Evolutionary conservation across 164 flowering plant genomes (phyloP).

Genomic region (Vitis vinifera): DNA sequence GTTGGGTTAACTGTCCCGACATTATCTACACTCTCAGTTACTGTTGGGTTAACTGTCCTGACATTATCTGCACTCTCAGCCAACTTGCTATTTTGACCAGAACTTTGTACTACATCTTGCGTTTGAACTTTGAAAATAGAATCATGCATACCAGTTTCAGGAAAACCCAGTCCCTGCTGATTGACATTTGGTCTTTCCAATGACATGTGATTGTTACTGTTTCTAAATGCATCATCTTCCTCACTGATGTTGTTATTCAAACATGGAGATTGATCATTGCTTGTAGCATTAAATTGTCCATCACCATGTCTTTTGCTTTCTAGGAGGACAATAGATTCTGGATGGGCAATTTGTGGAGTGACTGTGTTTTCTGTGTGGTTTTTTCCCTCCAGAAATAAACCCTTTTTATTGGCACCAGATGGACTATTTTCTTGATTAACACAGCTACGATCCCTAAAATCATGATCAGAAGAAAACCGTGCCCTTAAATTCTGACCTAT

Average conservation of each 20-base stretch:
- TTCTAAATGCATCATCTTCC: constrained; percentile 5
- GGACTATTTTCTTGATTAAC: constrained; percentile 10
- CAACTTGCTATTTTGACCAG: constrained; percentile 11
- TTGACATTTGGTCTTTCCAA: constrained; percentile 12
- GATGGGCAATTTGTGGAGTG: constrained; percentile 11
- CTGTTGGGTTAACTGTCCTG: constrained; percentile 8
- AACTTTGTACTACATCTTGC: constrained; percentile 12
- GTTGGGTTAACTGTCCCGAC: constrained; percentile 9
- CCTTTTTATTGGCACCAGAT: constrained; percentile 8
- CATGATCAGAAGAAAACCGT: constrained; percentile 41
- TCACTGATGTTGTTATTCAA: constrained; percentile 11
- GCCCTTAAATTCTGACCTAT: constrained; percentile 72
- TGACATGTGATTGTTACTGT: background rate
- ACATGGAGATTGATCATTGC: constrained; percentile 13
- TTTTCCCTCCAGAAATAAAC: constrained; percentile 16
- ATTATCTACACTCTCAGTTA: constrained; percentile 9
- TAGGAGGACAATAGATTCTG: constrained; percentile 14
- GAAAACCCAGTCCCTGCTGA: constrained; percentile 14
- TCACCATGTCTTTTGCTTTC: constrained; percentile 20
- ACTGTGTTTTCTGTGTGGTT: constrained; percentile 7
- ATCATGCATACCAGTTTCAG: constrained; percentile 3
- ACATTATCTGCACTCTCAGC: constrained; percentile 11
- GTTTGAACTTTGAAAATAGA: constrained; percentile 7
- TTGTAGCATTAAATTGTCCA: constrained; percentile 8
- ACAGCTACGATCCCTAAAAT: constrained; percentile 19